Conservation (phyloP, 305 asterid species). For the Stenogyne calaminthoides region DNA sequence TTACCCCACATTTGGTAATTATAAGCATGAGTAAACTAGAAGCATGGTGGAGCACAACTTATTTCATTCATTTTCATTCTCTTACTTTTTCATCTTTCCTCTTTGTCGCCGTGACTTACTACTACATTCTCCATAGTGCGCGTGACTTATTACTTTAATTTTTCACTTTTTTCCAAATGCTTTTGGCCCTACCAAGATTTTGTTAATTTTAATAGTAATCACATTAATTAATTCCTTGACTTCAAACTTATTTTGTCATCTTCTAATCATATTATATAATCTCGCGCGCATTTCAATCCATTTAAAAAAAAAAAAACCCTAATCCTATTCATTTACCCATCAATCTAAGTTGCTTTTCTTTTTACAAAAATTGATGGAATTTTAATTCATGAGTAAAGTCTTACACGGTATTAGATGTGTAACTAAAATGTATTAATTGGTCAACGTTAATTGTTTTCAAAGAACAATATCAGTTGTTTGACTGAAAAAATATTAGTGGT, state of each 20-base stretch:
- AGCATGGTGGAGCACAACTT: constrained; percentile 31
- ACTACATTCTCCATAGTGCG: constrained; percentile 49
- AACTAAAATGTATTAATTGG: no score
- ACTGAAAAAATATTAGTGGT: no score
- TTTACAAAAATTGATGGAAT: not conserved
- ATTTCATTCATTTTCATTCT: not conserved
- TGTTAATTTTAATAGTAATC: not conserved
- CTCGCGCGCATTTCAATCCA: not conserved
- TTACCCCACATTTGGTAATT: not conserved
- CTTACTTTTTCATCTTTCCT: constrained; percentile 24
- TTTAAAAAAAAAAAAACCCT: no score
- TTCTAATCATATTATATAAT: not conserved
- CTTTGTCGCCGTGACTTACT: constrained; percentile 50
- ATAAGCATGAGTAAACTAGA: constrained; percentile 21
- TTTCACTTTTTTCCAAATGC: constrained; percentile 33
- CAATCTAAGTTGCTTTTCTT: no score
- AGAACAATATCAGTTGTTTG: no score
- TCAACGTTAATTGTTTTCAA: no score
- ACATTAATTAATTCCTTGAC: constrained; percentile 21
- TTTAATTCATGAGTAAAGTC: not conserved
- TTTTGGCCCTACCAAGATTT: constrained; percentile 53
- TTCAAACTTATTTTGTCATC: not conserved
- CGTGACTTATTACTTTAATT: constrained; percentile 53
- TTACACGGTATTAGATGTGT: no score
- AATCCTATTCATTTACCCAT: no score